phyloP scores from a whole-genome alignment of 1,139 yeast species.

The Pichiaceae sp. region DNA sequence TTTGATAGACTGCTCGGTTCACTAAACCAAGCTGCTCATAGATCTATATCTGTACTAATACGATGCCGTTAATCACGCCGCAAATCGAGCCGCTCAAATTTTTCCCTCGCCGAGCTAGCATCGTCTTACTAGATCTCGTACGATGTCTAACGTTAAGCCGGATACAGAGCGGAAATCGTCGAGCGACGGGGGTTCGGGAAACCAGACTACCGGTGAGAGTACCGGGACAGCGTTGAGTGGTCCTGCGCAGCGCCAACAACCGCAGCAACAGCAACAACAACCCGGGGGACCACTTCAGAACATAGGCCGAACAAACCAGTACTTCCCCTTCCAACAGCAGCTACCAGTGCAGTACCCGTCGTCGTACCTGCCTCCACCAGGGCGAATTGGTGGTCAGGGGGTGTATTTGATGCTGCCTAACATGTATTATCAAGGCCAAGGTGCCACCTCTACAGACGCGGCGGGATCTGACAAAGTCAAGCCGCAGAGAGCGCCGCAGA shows the following conservation, averaged over 20 bases:
- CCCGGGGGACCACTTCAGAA: background rate
- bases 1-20: slow-evolving; percentile 9
- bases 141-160: too few species aligned
- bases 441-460: slow-evolving; percentile 6
- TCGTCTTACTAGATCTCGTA: too few species aligned
- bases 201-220: too few species aligned
- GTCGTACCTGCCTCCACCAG: slow-evolving; percentile 17
- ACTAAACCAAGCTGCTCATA: background rate
- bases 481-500: too few species aligned
- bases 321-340: slow-evolving; percentile 4
- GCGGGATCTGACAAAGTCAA: too few species aligned
- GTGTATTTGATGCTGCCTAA: slow-evolving; percentile 14
- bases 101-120: too few species aligned
- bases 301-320: background rate
- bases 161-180: too few species aligned
- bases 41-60: background rate
- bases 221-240: too few species aligned
- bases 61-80: too few species aligned
- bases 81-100: too few species aligned
- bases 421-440: slow-evolving; percentile 7
- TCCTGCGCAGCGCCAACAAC: slow-evolving; percentile 1
- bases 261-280: slow-evolving; percentile 2
- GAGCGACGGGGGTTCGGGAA: too few species aligned
- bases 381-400: slow-evolving; percentile 14
- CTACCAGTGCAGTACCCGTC: slow-evolving; percentile 12